Evolutionary conservation across 495 filamentous ascomycete species (phyloP).

Genomic region (Terfezia boudieri): DNA sequence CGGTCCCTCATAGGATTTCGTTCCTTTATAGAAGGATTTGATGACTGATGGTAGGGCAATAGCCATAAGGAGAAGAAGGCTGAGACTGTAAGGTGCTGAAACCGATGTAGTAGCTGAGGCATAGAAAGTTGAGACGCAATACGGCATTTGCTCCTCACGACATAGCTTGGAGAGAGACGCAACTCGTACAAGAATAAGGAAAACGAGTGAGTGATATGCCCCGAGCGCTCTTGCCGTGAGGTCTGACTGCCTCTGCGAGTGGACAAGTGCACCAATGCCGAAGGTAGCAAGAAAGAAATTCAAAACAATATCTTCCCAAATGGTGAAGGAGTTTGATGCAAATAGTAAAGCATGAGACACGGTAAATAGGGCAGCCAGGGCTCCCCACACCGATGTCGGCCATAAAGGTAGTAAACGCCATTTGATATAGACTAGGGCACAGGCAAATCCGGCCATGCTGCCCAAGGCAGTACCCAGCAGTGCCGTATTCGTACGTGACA

Average conservation of each 20-base stretch:
- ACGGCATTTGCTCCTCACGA: constrained; percentile 95
- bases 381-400: constrained; percentile 70
- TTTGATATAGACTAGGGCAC: constrained; percentile 30
- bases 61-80: constrained; percentile 52
- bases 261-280: constrained; percentile 45
- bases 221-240: constrained; percentile 44
- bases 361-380: constrained; percentile 61
- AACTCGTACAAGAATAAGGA: constrained; percentile 56
- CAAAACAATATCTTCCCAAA: constrained; percentile 96
- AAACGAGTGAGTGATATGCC: constrained; percentile 61
- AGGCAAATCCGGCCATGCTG: constrained; percentile 39
- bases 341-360: constrained; percentile 69
- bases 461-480: constrained; percentile 29
- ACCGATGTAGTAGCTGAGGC: constrained; percentile 77
- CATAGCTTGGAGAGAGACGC: constrained; percentile 83
- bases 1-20: constrained; percentile 65
- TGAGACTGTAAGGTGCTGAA: constrained; percentile 74
- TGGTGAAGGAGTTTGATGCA: constrained; percentile 92
- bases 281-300: constrained; percentile 80
- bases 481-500: constrained; percentile 10
- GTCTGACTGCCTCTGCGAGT: constrained; percentile 46
- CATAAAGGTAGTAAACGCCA: constrained; percentile 32
- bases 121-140: constrained; percentile 88
- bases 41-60: constrained; percentile 56
- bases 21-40: constrained; percentile 49